Base-by-base conservation (phyloP, 306 rosid species). In the Corylus americana region DNA sequence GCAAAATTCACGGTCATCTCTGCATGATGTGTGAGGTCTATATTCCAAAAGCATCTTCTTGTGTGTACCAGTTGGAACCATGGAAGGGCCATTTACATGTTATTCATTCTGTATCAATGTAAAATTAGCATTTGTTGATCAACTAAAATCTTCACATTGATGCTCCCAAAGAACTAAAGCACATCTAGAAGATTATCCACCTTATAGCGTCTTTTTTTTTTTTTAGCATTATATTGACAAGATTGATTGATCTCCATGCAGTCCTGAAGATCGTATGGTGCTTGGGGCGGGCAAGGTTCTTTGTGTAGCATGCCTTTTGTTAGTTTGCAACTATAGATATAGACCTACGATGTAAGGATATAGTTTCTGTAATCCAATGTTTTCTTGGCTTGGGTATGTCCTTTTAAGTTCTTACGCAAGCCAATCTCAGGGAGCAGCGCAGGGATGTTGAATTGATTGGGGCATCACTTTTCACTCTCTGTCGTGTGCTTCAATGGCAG, bases 21-120 rank as follows among this genome's bases (percentile, higher is more conserved):
- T 74, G 47, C 79, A 68, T 62, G 84, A 77, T 79, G 77, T 75
- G 61, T 90, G 94, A 91, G 66, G 74, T 79, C 69, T 53, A 47
- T 25, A 48, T 74, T 18, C 63, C 27, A 22, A 48, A 80, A 20
- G 35, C 82, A 77, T 80, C 45, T 81, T 75, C 82, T 83, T 70
- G 69, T 73, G 76, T 85, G 86, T 82, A 83, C 76, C 78, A 84
- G 61, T 75, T 70, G 85, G 81, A 78, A 61, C 77, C 74, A 76
- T 80, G 62, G n/a, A 55, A 77, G 54, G 63, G 66, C 73, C 44
- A 72, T 83, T 77, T 81, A 80, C 89, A 80, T 79, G 74, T 76
- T 76, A 81, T 81, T 86, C 90, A 83, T 88, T 83, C 75, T 77
- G 87, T 85, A 80, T 73, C 84, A 88, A 78, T 90, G 91, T 82